Conservation (phyloP, 345 rosid species). For the Nasturtium officinale region DNA sequence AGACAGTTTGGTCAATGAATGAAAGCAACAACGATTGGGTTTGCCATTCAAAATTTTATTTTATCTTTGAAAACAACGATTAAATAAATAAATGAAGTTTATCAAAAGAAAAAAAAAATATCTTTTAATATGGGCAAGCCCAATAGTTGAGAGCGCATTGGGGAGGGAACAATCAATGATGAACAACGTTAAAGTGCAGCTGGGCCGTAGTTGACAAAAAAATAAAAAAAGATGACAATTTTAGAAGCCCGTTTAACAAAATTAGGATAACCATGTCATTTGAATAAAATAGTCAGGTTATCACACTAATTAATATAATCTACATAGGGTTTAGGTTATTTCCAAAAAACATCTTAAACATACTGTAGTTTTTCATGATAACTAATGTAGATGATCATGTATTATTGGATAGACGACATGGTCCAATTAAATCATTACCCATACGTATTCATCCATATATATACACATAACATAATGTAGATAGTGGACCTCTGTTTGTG, state of each 20-base stretch:
- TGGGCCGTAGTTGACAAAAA: constrained; percentile 4
- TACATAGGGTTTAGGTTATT: not conserved
- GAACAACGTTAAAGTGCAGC: constrained; percentile 39
- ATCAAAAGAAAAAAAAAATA: too few relatives aligned
- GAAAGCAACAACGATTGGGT: not conserved
- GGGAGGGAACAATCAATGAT: too few relatives aligned
- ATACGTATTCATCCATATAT: constrained; percentile 24
- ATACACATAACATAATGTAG: not conserved
- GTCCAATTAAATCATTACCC: constrained; percentile 27
- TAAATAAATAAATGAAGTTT: too few relatives aligned
- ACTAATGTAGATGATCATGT: not conserved
- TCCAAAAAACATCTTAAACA: not conserved
- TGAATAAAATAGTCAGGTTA: too few relatives aligned
- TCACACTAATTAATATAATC: too few relatives aligned
- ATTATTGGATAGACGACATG: constrained; percentile 32
- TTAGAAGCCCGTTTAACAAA: not conserved
- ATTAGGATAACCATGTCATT: not conserved
- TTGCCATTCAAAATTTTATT: not conserved
- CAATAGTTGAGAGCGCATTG: constrained; percentile 25
- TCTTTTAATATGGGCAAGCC: too few relatives aligned
- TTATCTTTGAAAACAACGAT: not conserved
- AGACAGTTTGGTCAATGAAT: constrained; percentile 1
- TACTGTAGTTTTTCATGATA: not conserved
- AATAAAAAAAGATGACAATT: not conserved
- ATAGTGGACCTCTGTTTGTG: constrained; percentile 34